Base-by-base conservation (phyloP, 2,329 filamentous ascomycete genomes). In the Biscogniauxia sp. region DNA sequence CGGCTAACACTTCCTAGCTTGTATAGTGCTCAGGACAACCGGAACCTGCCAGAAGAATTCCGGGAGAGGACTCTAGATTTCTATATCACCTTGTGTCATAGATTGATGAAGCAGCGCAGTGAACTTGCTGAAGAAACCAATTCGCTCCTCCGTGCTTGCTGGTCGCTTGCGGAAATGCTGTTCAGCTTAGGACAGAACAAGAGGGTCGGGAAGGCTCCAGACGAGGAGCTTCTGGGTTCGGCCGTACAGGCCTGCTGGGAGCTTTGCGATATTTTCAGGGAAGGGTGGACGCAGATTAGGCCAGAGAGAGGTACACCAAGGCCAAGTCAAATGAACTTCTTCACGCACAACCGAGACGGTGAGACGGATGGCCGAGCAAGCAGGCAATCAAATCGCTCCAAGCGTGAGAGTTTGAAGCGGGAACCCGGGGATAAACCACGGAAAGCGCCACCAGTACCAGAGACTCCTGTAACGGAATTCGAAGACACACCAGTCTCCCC, bases 191-290 rank as follows among this genome's bases (percentile, higher is more conserved):
- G 93, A 2, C 93, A 97, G 70, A 94, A 88, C 73, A 88, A 84
- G 64, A 83, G 89, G 37, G 91, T 95, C 66, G 87, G 87, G 20
- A 90, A 86, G 67, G 78, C 82, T 0, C 82, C 90, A 0, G 92
- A 96, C 65, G 92, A 94, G 70, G 93, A 97, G 70, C 81, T 97
- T 0, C 82, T 97, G 0, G 89, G 90, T 5, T 95, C 92, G 1
- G 92, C 93, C 1, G 90, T 97, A 0, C 93, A 97, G 72, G 92
- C 93, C 15, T 97, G 93, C 74, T 97, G 92, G 92, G 93, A 97
- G 67, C 83, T 97, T 5, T 96, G 92, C 73, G 92, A 97, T 76
- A 87, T 97, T 57, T 97, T 97, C 80, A 85, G 92, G 54, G 91
- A 95, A 77, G 92, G 92, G 19, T 97, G 93, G 92, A 92, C 91